A percentile compares a stretch with the other conserved stretches of the same genome.
Evolutionary conservation across 169 alveolate genomes (phyloP).

Genomic region (Cryptosporidium meleagridis): DNA sequence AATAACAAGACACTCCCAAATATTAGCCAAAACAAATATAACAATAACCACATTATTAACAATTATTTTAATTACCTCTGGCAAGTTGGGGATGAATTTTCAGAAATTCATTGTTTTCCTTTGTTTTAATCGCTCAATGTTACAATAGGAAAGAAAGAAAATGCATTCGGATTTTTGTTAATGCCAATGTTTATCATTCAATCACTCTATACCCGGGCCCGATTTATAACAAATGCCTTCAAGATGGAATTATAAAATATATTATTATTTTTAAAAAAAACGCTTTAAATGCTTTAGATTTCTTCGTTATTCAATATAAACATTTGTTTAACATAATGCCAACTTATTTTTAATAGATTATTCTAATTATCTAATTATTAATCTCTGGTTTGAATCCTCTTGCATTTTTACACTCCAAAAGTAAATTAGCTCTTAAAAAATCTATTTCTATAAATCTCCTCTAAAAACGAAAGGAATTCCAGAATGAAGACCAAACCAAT

Average conservation of each 20-base stretch:
- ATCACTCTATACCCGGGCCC: not conserved
- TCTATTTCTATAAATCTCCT: not conserved
- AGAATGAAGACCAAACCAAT: conserved; percentile 47
- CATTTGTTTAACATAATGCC: not conserved
- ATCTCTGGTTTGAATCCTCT: no score
- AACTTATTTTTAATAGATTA: not conserved
- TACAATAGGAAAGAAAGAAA: not conserved
- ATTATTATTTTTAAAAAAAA: no score
- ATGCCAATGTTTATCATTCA: not conserved
- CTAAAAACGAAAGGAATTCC: conserved; percentile 31
- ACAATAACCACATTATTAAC: not conserved
- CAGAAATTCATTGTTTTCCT: conserved; percentile 31
- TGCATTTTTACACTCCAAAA: no score
- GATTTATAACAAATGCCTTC: not conserved
- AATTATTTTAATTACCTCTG: conserved; percentile 30
- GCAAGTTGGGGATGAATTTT: conserved; percentile 69
- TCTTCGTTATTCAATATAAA: not conserved
- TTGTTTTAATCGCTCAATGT: not conserved
- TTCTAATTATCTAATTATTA: no score
- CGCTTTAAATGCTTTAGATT: not conserved
- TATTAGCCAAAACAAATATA: not conserved
- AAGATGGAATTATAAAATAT: not conserved
- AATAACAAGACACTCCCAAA: not conserved
- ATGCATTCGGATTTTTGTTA: not conserved
- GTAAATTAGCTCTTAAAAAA: no score